Evolutionary conservation across 176 grass and related monocot species (phyloP).

Genomic region (Oryza officinalis): DNA sequence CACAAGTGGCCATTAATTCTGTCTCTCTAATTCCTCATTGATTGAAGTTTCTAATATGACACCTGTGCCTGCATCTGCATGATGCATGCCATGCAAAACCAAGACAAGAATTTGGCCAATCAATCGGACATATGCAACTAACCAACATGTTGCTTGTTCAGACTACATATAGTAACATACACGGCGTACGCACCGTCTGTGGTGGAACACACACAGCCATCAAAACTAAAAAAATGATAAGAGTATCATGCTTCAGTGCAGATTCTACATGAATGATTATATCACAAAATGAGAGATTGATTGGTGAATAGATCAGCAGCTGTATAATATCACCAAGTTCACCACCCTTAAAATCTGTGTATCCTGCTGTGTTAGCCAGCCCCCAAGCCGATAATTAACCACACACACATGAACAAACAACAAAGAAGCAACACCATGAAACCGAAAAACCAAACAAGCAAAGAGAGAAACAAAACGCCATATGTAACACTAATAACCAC

Average conservation of each 20-base stretch:
- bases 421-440: slow-evolving; percentile 36
- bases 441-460: slow-evolving; percentile 25
- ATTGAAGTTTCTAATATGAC: not conserved
- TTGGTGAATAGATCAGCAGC: slow-evolving; percentile 34
- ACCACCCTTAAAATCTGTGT: slow-evolving; percentile 51
- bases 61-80: not conserved
- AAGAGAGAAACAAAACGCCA: slow-evolving; percentile 46
- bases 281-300: slow-evolving; percentile 29
- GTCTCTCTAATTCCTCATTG: not conserved
- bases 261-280: slow-evolving; percentile 31
- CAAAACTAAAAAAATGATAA: not conserved
- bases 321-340: slow-evolving; percentile 30
- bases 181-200: not conserved
- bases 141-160: not conserved
- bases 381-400: slow-evolving; percentile 36
- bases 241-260: slow-evolving; percentile 7
- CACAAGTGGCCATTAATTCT: not conserved
- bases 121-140: not conserved
- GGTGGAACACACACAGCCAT: not conserved
- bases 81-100: not conserved
- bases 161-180: not conserved
- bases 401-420: slow-evolving; percentile 53
- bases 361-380: slow-evolving; percentile 56
- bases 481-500: slow-evolving; percentile 63
- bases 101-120: not conserved